Conservation (phyloP, 345 rosid species). For the Clarkia xantiana region DNA sequence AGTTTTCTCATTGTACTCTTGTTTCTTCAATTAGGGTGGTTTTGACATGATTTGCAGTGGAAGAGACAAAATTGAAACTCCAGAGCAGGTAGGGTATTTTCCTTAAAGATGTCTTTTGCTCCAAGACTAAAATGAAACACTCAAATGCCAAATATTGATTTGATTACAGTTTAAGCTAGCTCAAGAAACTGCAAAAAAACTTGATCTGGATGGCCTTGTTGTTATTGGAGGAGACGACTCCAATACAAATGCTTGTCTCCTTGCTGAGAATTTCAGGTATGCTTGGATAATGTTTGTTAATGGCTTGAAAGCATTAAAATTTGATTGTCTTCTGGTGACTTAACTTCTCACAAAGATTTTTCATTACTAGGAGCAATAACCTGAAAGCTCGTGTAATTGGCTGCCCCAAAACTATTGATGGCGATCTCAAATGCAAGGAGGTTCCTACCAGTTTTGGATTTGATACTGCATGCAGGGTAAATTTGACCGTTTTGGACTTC, state of each 20-base stretch:
- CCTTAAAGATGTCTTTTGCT: not conserved
- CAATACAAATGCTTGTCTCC: constrained; percentile 94
- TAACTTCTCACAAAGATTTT: not conserved
- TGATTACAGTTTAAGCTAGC: constrained; percentile 88
- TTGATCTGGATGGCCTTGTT: constrained; percentile 82
- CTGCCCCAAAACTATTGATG: constrained; percentile 99
- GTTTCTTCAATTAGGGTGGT: constrained; percentile 55
- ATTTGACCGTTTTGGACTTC: not conserved
- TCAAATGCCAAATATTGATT: constrained; percentile 4
- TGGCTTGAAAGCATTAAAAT: not conserved
- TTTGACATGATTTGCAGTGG: constrained; percentile 99
- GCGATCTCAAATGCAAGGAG: constrained; percentile 97
- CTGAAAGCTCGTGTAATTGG: constrained; percentile 83
- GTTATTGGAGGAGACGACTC: constrained; percentile 99
- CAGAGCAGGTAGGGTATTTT: constrained; percentile 61
- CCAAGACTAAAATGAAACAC: not conserved
- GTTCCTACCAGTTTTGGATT: constrained; percentile 97
- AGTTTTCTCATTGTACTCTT: not conserved
- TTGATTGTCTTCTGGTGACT: not conserved
- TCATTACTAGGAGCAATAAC: constrained; percentile 50
- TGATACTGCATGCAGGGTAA: constrained; percentile 99
- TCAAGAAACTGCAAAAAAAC: constrained; percentile 79
- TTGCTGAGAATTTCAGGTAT: constrained; percentile 86
- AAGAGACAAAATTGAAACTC: constrained; percentile 97
- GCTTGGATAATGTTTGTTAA: not conserved